These are phyloP conservation scores for Nicotiana sylvestris DNA, from an alignment of 257 asterid genomes.

Conservation along the genomic window DNA sequence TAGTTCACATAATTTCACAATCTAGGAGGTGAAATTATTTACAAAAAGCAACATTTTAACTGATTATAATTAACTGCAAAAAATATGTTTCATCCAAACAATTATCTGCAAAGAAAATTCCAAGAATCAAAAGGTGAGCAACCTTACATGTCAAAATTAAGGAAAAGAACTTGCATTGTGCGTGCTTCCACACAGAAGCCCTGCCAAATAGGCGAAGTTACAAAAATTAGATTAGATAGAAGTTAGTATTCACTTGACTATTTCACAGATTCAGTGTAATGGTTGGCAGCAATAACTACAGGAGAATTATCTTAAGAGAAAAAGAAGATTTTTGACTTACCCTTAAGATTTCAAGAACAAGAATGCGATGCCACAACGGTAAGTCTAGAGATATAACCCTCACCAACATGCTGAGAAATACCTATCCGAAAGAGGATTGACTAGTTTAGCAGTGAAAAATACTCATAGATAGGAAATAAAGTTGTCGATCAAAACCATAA, in stretches of 20 bases:
- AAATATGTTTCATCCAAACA: background rate
- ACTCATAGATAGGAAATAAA: conserved; percentile 1
- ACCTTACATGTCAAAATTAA: conserved; percentile 94
- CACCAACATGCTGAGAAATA: conserved; percentile 92
- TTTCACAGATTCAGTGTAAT: background rate
- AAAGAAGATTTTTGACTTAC: conserved; percentile 34
- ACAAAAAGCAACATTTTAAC: background rate
- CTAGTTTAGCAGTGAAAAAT: conserved; percentile 5
- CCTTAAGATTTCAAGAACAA: conserved; percentile 95
- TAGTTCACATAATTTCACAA: conserved; percentile 6
- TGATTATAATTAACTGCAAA: background rate
- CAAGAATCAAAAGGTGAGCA: conserved; percentile 17
- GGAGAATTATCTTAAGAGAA: background rate
- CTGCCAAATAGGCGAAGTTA: conserved; percentile 37
- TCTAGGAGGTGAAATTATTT: background rate
- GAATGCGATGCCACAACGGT: conserved; percentile 99
- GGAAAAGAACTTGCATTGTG: conserved; percentile 81
- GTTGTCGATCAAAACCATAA: background rate
- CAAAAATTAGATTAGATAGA: conserved; percentile 24
- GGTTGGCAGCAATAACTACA: background rate
- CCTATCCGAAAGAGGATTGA: conserved; percentile 42
- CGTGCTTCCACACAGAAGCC: conserved; percentile 99
- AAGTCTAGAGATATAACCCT: conserved; percentile 82
- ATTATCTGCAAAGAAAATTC: conserved; percentile 16
- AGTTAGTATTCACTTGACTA: background rate